Evolutionary conservation across 768 basidiomycete genomes (phyloP).

Genomic region (Hortiboletus flavorubellus): DNA sequence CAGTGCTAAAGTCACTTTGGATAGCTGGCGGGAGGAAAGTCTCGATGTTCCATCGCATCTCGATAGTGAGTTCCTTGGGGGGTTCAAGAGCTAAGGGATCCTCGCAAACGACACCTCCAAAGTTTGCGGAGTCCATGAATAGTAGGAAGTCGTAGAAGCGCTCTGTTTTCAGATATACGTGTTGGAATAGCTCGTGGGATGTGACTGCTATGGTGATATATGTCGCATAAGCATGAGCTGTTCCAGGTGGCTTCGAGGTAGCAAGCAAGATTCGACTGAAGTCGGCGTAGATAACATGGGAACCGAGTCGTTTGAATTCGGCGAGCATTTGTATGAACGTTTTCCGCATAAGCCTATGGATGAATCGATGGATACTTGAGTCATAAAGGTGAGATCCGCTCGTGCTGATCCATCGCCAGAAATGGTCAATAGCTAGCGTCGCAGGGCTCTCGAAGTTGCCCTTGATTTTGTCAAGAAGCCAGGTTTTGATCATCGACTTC

Average conservation of each 20-base stretch:
- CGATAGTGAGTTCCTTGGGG: slow-evolving; percentile 64
- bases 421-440: slow-evolving; percentile 79
- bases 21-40: slow-evolving; percentile 82
- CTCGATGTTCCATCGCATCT: slow-evolving; percentile 92
- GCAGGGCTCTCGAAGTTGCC: slow-evolving; percentile 64
- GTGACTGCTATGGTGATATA: slow-evolving; percentile 94
- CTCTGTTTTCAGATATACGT: slow-evolving; percentile 81
- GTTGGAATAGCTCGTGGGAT: slow-evolving; percentile 93
- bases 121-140: slow-evolving; percentile 95
- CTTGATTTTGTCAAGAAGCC: slow-evolving; percentile 44
- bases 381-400: slow-evolving; percentile 86
- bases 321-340: slow-evolving; percentile 95
- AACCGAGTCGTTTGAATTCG: slow-evolving; percentile 93
- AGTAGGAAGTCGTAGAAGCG: slow-evolving; percentile 91
- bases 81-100: slow-evolving; percentile 68
- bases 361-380: slow-evolving; percentile 86
- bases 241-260: slow-evolving; percentile 94
- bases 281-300: slow-evolving; percentile 90
- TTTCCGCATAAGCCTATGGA: slow-evolving; percentile 96
- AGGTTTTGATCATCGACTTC: slow-evolving; percentile 77
- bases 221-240: slow-evolving; percentile 92
- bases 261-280: slow-evolving; percentile 87
- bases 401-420: slow-evolving; percentile 97
- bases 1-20: slow-evolving; percentile 69
- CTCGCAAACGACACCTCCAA: slow-evolving; percentile 84